These are phyloP conservation scores for Afroboletus lepidellus DNA, from an alignment of 1,284 basidiomycete species.

Conservation along the genomic window DNA sequence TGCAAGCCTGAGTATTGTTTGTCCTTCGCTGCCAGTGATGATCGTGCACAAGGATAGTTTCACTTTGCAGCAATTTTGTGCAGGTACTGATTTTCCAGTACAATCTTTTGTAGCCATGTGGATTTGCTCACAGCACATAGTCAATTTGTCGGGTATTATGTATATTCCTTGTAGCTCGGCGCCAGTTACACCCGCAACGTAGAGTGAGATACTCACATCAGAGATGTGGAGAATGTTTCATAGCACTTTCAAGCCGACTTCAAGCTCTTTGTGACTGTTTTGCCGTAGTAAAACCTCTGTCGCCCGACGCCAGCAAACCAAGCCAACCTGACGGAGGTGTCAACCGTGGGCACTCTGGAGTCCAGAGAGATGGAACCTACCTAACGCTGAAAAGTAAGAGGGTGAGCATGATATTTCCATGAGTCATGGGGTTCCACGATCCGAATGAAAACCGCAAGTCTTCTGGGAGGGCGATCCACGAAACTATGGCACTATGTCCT, in stretches of 20 bases:
- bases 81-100: too few relatives aligned
- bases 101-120: too few relatives aligned
- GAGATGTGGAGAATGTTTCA: not conserved
- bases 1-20: too few relatives aligned
- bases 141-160: too few relatives aligned
- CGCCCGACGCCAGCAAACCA: conserved; percentile 69
- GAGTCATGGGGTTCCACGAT: conserved; percentile 69
- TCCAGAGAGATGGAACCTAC: conserved; percentile 41
- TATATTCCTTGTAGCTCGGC: not conserved
- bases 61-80: too few relatives aligned
- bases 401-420: conserved; percentile 71
- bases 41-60: too few relatives aligned
- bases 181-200: not conserved
- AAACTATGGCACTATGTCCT: conserved; percentile 54
- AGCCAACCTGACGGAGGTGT: conserved; percentile 39
- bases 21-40: too few relatives aligned
- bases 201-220: not conserved
- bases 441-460: conserved; percentile 50
- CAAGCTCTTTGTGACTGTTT: conserved; percentile 13
- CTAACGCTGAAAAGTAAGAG: conserved; percentile 55
- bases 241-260: conserved; percentile 16
- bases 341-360: too few relatives aligned
- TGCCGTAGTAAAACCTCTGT: conserved; percentile 53
- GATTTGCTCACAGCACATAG: too few relatives aligned
- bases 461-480: conserved; percentile 56